Percentiles rank a stretch among this genome's conserved stretches.
Conservation (phyloP, 768 basidiomycete genomes). For the Tubosaeta sp. region DNA sequence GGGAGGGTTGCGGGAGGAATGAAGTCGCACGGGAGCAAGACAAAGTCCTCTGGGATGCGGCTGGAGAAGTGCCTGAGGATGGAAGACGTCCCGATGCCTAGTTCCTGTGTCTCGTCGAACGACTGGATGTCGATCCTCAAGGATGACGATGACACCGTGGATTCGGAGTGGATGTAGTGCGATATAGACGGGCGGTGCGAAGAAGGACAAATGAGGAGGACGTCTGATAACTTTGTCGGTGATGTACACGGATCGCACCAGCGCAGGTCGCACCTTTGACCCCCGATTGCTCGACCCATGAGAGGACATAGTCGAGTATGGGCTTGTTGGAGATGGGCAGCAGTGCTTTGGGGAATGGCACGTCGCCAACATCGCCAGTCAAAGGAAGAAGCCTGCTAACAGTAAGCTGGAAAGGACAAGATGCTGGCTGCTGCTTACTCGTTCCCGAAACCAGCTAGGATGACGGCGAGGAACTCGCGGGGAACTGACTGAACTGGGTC, state of each 20-base stretch:
- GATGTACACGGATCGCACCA: conserved; percentile 5
- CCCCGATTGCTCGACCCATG: conserved; percentile 86
- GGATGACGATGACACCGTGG: conserved; percentile 55
- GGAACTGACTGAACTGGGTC: conserved; percentile 49
- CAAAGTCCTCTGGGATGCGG: conserved; percentile 80
- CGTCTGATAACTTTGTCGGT: conserved; percentile 47
- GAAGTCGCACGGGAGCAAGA: conserved; percentile 89
- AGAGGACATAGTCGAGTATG: conserved; percentile 76
- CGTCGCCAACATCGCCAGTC: conserved; percentile 74
- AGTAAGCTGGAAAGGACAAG: background rate
- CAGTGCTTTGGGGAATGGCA: conserved; percentile 81
- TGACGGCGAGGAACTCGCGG: conserved; percentile 82
- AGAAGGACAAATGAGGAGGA: conserved; percentile 80
- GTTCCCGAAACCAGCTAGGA: conserved; percentile 91
- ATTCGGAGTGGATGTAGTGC: conserved; percentile 80
- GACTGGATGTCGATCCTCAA: conserved; percentile 76
- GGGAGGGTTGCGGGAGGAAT: conserved; percentile 73
- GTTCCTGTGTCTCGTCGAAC: conserved; percentile 68
- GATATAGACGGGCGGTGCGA: conserved; percentile 72
- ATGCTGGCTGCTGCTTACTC: conserved; percentile 47
- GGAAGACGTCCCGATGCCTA: conserved; percentile 64
- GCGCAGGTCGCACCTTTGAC: conserved; percentile 56
- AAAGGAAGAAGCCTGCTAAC: conserved; percentile 62
- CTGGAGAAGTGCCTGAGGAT: conserved; percentile 73
- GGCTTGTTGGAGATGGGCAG: conserved; percentile 86